These are phyloP conservation scores for Aureobasidium sp. DNA, from an alignment of 2,329 filamentous ascomycete species.

Conservation along the genomic window DNA sequence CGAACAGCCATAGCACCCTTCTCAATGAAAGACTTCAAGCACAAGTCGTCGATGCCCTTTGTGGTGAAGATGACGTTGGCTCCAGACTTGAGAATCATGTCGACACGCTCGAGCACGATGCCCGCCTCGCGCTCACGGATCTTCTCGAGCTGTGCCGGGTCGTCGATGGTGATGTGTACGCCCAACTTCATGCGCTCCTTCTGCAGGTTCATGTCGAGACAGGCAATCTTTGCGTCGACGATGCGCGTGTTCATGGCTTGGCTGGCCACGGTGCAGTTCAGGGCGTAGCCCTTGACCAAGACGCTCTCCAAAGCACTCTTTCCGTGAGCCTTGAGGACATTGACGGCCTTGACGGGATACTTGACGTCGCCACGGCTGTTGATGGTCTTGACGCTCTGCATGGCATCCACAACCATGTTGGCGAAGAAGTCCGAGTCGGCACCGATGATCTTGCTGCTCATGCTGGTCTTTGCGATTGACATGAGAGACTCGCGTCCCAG, in stretches of 20 bases:
- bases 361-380: slow-evolving; percentile 88
- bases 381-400: slow-evolving; percentile 86
- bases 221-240: slow-evolving; percentile 90
- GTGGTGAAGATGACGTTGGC: slow-evolving; percentile 95
- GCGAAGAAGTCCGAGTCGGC: slow-evolving; percentile 94
- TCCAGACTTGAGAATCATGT: slow-evolving; percentile 95
- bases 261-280: slow-evolving; percentile 97
- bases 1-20: slow-evolving; percentile 91
- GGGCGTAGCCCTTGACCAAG: slow-evolving; percentile 88
- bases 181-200: slow-evolving; percentile 99
- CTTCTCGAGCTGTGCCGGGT: slow-evolving; percentile 94
- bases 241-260: slow-evolving; percentile 96
- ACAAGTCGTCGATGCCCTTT: slow-evolving; percentile 96
- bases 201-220: slow-evolving; percentile 95
- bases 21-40: slow-evolving; percentile 90
- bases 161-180: slow-evolving; percentile 96
- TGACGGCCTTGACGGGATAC: slow-evolving; percentile 98
- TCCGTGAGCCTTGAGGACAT: slow-evolving; percentile 96
- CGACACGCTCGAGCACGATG: slow-evolving; percentile 87
- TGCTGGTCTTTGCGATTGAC: slow-evolving; percentile 96
- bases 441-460: slow-evolving; percentile 99
- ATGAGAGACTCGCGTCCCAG: slow-evolving; percentile 84
- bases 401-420: slow-evolving; percentile 94
- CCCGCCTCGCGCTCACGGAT: slow-evolving; percentile 88
- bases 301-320: slow-evolving; percentile 85